Evolutionary conservation across 1,284 basidiomycete genomes (phyloP).

Genomic region (Ustilago nuda): DNA sequence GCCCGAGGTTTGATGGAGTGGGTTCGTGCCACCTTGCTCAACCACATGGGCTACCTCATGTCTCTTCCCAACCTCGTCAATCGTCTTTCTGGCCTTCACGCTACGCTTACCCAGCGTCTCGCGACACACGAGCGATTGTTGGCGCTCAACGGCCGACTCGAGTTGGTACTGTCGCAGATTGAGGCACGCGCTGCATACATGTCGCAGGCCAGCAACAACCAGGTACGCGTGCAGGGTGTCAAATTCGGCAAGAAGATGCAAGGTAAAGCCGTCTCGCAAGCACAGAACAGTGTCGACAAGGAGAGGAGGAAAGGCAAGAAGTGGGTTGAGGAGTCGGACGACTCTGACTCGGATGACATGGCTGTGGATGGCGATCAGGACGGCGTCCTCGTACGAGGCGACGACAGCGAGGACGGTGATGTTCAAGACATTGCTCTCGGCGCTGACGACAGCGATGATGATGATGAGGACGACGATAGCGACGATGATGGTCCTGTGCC

Average conservation of each 20-base stretch:
- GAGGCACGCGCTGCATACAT: slow-evolving; percentile 75
- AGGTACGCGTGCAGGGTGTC: slow-evolving; percentile 55
- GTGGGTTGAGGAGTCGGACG: slow-evolving; percentile 59
- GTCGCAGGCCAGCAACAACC: slow-evolving; percentile 47
- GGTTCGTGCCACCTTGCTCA: slow-evolving; percentile 86
- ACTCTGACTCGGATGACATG: slow-evolving; percentile 51
- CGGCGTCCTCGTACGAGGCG: slow-evolving; percentile 42
- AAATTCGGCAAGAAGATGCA: slow-evolving; percentile 51
- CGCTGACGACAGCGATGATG: slow-evolving; percentile 46
- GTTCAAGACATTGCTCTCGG: slow-evolving; percentile 60
- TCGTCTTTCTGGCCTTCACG: slow-evolving; percentile 84
- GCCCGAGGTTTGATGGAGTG: slow-evolving; percentile 82
- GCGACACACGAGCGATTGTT: slow-evolving; percentile 86
- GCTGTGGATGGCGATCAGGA: slow-evolving; percentile 40
- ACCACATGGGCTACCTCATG: slow-evolving; percentile 93
- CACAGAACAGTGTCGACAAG: slow-evolving; percentile 12
- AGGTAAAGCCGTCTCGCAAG: slow-evolving; percentile 26
- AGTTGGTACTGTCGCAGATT: slow-evolving; percentile 93
- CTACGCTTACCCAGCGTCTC: slow-evolving; percentile 82
- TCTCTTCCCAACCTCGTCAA: slow-evolving; percentile 88
- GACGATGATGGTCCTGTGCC: slow-evolving; percentile 45
- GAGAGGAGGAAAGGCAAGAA: slow-evolving; percentile 52
- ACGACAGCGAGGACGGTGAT: slow-evolving; percentile 53
- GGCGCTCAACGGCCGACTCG: slow-evolving; percentile 86
- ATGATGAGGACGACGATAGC: slow-evolving; percentile 46